Evolutionary conservation across 1,284 basidiomycete genomes (phyloP).

Genomic region (Naganishia liquefaciens): DNA sequence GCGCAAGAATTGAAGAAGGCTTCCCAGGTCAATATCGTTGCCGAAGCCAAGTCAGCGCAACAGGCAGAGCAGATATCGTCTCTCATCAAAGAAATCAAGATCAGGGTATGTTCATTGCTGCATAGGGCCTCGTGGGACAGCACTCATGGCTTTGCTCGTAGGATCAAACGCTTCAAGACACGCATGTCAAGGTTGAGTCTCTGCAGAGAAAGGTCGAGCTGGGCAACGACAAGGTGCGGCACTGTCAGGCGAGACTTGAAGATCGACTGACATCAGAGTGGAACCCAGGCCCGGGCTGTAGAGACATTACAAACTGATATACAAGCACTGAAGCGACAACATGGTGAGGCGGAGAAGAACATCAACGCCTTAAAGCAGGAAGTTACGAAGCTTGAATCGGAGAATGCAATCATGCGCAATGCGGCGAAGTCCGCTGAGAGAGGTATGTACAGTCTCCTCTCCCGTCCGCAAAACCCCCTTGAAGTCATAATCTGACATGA

Average conservation of each 20-base stretch:
- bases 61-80: slow-evolving; percentile 87
- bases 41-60: slow-evolving; percentile 80
- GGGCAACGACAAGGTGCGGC: slow-evolving; percentile 69
- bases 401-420: slow-evolving; percentile 77
- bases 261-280: no score
- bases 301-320: slow-evolving; percentile 78
- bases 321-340: slow-evolving; percentile 76
- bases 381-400: slow-evolving; percentile 79
- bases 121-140: no score
- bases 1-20: slow-evolving; percentile 81
- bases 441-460: slow-evolving; percentile 57
- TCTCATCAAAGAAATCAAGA: slow-evolving; percentile 75
- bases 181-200: slow-evolving; percentile 86
- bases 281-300: slow-evolving; percentile 69
- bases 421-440: slow-evolving; percentile 66
- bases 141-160: slow-evolving; percentile 50
- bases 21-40: slow-evolving; percentile 83
- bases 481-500: neutral
- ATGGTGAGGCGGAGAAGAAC: slow-evolving; percentile 84
- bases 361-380: slow-evolving; percentile 90
- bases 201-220: slow-evolving; percentile 90
- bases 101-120: slow-evolving; percentile 50
- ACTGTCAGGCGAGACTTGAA: no score
- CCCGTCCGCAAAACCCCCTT: no score
- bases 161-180: slow-evolving; percentile 88